Evolutionary conservation across 2,329 filamentous ascomycete genomes (phyloP).

Genomic region (Claviceps fusiformis): DNA sequence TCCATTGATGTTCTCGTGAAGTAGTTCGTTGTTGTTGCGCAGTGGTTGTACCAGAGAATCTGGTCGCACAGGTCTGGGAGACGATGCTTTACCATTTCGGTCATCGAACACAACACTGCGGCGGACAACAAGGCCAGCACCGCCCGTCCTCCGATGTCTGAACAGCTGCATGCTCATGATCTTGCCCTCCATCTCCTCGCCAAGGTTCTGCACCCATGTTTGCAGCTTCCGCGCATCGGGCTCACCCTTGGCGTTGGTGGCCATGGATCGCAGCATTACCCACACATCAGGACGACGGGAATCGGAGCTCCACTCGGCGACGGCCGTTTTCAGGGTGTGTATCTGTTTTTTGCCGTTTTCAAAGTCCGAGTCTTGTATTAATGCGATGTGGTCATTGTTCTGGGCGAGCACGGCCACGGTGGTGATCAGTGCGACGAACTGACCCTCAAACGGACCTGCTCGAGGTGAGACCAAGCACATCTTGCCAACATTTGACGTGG

Average conservation of each 20-base stretch:
- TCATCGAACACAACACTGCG: background rate
- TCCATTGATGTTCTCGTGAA: background rate
- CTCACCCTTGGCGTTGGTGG: constrained; percentile 24
- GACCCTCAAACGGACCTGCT: constrained; percentile 36
- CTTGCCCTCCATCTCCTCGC: constrained; percentile 30
- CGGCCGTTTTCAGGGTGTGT: constrained; percentile 25
- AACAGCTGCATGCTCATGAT: constrained; percentile 31
- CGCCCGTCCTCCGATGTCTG: constrained; percentile 19
- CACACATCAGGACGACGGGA: constrained; percentile 30
- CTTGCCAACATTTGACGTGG: constrained; percentile 25
- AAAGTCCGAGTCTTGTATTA: constrained; percentile 20
- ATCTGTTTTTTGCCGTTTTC: constrained; percentile 29
- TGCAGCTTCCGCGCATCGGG: constrained; percentile 31
- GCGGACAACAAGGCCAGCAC: background rate
- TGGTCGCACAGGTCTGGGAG: background rate
- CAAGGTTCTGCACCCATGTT: constrained; percentile 41
- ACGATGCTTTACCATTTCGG: constrained; percentile 14
- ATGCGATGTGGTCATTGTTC: constrained; percentile 16
- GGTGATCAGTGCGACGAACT: constrained; percentile 33
- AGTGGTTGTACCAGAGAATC: constrained; percentile 4
- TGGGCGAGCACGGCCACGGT: constrained; percentile 13
- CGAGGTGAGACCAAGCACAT: constrained; percentile 31
- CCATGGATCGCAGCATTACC: constrained; percentile 34
- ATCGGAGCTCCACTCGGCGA: constrained; percentile 21
- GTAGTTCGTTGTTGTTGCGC: background rate